phyloP scores from a whole-genome alignment of 768 basidiomycete genomes.

The Termitomyces sp. region DNA sequence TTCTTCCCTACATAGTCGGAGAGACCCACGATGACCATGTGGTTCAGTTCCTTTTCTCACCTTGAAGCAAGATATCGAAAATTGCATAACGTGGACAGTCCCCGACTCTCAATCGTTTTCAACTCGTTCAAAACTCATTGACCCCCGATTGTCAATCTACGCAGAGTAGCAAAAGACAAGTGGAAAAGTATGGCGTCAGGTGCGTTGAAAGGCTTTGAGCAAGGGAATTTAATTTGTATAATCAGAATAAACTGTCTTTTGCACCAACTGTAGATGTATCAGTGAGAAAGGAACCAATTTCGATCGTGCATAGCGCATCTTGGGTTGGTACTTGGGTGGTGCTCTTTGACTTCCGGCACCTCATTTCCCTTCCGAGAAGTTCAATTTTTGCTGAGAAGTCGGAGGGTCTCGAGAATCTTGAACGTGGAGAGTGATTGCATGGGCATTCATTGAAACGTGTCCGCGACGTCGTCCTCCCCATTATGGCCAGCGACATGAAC shows the following conservation, averaged over 20 bases:
- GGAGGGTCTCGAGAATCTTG: too few species aligned
- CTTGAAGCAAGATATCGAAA: neutral
- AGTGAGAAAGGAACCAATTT: neutral
- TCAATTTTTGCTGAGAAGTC: neutral
- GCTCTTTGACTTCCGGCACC: neutral
- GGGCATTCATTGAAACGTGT: neutral
- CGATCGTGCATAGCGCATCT: neutral
- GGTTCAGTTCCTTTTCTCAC: too few species aligned
- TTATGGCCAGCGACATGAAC: too few species aligned
- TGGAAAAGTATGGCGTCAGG: neutral
- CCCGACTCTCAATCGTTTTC: neutral
- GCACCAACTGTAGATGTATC: too few species aligned
- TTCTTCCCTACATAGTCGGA: too few species aligned
- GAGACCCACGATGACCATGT: too few species aligned
- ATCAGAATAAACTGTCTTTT: too few species aligned
- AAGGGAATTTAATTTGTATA: neutral
- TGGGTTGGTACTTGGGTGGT: neutral
- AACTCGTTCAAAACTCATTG: too few species aligned
- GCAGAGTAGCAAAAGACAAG: neutral
- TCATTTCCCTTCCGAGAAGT: neutral
- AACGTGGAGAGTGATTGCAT: neutral
- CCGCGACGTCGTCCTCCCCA: too few species aligned
- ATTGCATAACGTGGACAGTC: neutral
- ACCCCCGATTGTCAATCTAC: too few species aligned
- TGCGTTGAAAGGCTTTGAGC: neutral